A percentile compares a stretch with the other conserved stretches of the same genome.
phyloP scores from a whole-genome alignment of 495 filamentous ascomycete genomes.

The Glarea lozoyensis region DNA sequence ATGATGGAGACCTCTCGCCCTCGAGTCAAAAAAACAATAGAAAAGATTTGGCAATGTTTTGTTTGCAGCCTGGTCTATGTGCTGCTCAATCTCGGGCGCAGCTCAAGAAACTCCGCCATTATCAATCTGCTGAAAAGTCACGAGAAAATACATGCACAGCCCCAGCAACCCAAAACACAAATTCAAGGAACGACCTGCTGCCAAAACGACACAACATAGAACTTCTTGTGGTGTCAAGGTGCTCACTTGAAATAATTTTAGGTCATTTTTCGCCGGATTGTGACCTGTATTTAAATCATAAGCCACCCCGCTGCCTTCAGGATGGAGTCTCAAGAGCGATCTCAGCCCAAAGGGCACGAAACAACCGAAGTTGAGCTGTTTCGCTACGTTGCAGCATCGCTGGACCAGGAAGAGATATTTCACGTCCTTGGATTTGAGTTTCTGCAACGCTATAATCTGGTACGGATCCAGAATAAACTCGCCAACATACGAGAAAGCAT shows the following conservation, averaged over 20 bases:
- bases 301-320: too few relatives aligned
- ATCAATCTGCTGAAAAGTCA: neutral
- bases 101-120: conserved; percentile 24
- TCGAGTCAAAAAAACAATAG: too few relatives aligned
- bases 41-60: too few relatives aligned
- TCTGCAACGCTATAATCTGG: conserved; percentile 15
- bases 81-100: too few relatives aligned
- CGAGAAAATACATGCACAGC: neutral
- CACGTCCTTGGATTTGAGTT: conserved; percentile 19
- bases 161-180: too few relatives aligned
- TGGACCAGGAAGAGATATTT: conserved; percentile 18
- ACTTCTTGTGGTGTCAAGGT: too few relatives aligned
- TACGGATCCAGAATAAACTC: conserved; percentile 9
- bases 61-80: too few relatives aligned
- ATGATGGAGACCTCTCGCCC: too few relatives aligned
- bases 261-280: too few relatives aligned
- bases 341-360: neutral
- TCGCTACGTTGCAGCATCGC: conserved; percentile 1
- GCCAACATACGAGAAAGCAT: conserved; percentile 2
- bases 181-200: too few relatives aligned
- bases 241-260: too few relatives aligned
- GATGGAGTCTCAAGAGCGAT: neutral
- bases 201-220: neutral
- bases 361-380: neutral
- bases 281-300: too few relatives aligned